Evolutionary conservation across 345 rosid species (phyloP).

Genomic region (Microcos paniculata): DNA sequence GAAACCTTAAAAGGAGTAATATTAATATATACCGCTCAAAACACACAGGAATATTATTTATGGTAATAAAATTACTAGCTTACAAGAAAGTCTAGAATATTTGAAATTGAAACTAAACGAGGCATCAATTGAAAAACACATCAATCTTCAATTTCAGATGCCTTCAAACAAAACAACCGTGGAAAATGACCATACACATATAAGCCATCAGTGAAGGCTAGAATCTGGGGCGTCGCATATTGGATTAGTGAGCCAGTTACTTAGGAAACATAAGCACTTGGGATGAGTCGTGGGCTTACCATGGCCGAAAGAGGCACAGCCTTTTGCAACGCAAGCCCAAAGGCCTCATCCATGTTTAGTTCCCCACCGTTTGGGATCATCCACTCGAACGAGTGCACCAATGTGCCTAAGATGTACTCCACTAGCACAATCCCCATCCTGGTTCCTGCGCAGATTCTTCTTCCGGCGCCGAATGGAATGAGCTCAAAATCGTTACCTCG

Average conservation of each 20-base stretch:
- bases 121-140: background rate
- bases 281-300: constrained; percentile 41
- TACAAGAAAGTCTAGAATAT: background rate
- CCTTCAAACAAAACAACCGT: background rate
- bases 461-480: constrained; percentile 55
- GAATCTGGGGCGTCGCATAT: background rate
- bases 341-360: constrained; percentile 55
- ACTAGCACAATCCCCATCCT: constrained; percentile 54
- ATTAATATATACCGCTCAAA: too few species aligned
- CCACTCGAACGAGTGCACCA: constrained; percentile 65
- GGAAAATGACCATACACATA: background rate
- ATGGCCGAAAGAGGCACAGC: constrained; percentile 49
- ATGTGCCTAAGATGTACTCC: constrained; percentile 48
- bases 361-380: constrained; percentile 28
- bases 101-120: background rate
- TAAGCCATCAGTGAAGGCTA: background rate
- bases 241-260: background rate
- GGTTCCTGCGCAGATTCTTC: constrained; percentile 57
- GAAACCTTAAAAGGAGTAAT: too few species aligned
- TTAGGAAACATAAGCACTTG: constrained; percentile 32
- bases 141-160: background rate
- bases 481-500: constrained; percentile 51
- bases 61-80: background rate
- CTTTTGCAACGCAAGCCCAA: constrained; percentile 60
- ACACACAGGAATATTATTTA: too few species aligned